Evolutionary conservation across 805 yeast species (phyloP).

Genomic region (Ogataea pini): DNA sequence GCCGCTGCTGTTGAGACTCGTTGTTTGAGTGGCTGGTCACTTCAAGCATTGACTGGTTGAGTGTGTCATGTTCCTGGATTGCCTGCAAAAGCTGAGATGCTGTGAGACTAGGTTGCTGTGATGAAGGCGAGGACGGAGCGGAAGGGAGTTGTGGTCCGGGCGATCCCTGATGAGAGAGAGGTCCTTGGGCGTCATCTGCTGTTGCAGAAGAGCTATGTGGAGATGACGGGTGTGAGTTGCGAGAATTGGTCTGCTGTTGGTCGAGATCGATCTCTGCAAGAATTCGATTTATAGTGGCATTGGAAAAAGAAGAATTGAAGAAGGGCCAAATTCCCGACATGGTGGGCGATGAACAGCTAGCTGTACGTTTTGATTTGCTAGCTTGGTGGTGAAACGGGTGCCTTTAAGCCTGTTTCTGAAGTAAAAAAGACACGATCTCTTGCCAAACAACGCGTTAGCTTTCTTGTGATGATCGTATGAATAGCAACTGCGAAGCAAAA

Average conservation of each 20-base stretch:
- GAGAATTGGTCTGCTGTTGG: constrained; percentile 24
- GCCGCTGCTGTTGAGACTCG: constrained; percentile 4
- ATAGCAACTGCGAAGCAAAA: neutral
- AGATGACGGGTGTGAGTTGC: constrained; percentile 3
- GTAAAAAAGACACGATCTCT: neutral
- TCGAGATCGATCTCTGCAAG: constrained; percentile 40
- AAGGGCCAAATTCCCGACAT: constrained; percentile 44
- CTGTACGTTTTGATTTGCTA: neutral
- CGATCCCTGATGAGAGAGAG: neutral
- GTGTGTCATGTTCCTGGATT: constrained; percentile 34
- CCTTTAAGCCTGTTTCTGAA: neutral
- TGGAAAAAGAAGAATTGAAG: constrained; percentile 39
- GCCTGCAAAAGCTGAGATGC: constrained; percentile 38
- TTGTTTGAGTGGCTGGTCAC: neutral
- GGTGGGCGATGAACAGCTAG: neutral
- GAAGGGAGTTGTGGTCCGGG: neutral
- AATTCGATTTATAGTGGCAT: constrained; percentile 39
- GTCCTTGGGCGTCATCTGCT: neutral
- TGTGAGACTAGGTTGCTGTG: constrained; percentile 26
- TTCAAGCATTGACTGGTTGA: constrained; percentile 21
- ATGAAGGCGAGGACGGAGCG: constrained; percentile 24
- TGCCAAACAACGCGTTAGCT: neutral
- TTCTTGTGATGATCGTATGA: neutral
- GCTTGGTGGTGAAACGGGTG: neutral
- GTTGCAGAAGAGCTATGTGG: constrained; percentile 2